These are phyloP conservation scores for Anthracocystis panici-leucophaei DNA, from an alignment of 1,284 basidiomycete species.

Conservation along the genomic window DNA sequence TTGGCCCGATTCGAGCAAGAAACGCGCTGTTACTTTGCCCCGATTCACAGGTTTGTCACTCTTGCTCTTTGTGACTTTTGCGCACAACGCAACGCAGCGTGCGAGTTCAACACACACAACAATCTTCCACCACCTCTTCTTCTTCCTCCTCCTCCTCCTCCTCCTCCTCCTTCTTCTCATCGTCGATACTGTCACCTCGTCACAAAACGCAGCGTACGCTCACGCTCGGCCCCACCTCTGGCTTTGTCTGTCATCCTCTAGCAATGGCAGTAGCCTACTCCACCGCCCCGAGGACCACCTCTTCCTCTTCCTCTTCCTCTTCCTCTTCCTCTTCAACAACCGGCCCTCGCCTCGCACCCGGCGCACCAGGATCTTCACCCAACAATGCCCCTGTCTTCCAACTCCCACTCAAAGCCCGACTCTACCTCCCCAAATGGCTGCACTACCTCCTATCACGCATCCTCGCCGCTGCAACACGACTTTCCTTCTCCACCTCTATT, in stretches of 20 bases:
- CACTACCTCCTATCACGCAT: slow-evolving; percentile 60
- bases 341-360: slow-evolving; percentile 30
- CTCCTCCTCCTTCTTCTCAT: no score
- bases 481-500: slow-evolving; percentile 62
- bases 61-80: neutral
- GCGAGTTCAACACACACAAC: no score
- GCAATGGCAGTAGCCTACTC: slow-evolving; percentile 16
- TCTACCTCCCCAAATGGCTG: slow-evolving; percentile 44
- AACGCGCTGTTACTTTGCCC: neutral
- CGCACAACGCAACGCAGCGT: neutral
- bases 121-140: no score
- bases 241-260: neutral
- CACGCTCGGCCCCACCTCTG: neutral
- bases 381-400: slow-evolving; percentile 19
- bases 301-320: slow-evolving; percentile 3
- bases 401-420: slow-evolving; percentile 44
- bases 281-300: slow-evolving; percentile 3
- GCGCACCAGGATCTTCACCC: slow-evolving; percentile 21
- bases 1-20: neutral
- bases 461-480: slow-evolving; percentile 58
- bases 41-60: neutral
- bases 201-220: neutral
- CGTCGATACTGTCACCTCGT: neutral
- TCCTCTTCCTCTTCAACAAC: neutral
- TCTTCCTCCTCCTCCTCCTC: no score